Base-by-base conservation (phyloP, 345 rosid genomes). In the Crucihimalaya himalaica region DNA sequence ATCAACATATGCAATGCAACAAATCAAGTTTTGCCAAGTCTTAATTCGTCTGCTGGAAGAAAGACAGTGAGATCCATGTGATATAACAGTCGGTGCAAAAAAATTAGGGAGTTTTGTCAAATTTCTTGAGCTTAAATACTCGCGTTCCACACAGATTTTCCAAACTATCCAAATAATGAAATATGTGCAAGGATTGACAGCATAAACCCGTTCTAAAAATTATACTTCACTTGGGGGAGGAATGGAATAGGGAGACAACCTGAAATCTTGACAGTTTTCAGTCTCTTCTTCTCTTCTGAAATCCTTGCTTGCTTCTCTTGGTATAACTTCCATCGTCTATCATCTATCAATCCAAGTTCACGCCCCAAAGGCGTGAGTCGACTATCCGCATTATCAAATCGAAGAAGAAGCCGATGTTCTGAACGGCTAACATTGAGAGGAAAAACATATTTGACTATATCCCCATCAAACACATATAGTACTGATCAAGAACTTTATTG, bases 311-410 rank as follows among this genome's bases (percentile, higher is more conserved):
- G 98, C 81, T 94, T 94, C 46, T 87, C 97, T 78, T 86, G 87
- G 85, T 91, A 91, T 53, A 88, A 66, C 80, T 83, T 82, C 98
- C 98, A 94, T 60, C 93, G 91, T 71, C 93, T 87, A 78, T 89
- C 91, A 75, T 91, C 90, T 81, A 94, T 94, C 82, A 94, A 52
- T 68, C 98, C 98, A 71, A 94, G 84, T 75, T 89, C 97, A 66
- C 80, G 85, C 19, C 95, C 98, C 80, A 94, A 68, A 74, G 98
- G 97, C 16, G 98, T 94, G 72, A 94, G 97, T 72, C 98, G 95
- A 72, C 97, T 89, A 82, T 94, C 98, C 5, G 98, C 96, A 80
- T 94, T 94, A 81, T 94, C 98, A 60, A 85, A 89, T 64, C 98
- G 86, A 56, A 94, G 97, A 81, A 94, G 96, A 63, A 94, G 83